A percentile compares a stretch with the other conserved stretches of the same genome.
Conservation (phyloP, 2,329 filamentous ascomycete genomes). For the Sclerotiophoma versabilis region DNA sequence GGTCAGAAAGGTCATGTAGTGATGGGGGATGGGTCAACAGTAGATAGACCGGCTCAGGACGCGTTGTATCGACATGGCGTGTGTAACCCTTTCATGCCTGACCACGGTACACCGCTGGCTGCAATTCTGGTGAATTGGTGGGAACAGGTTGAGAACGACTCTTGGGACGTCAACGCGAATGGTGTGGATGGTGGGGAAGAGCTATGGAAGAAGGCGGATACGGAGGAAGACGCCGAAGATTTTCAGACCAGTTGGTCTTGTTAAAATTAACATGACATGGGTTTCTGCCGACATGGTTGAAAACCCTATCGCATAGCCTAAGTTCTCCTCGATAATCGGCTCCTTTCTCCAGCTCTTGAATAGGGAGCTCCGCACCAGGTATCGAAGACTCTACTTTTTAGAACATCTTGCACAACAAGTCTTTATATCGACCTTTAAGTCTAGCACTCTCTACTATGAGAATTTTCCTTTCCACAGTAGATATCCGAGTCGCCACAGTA, state of each 20-base stretch:
- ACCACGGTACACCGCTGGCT: conserved; percentile 3
- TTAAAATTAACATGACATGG: neutral
- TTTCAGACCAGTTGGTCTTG: conserved; percentile 4
- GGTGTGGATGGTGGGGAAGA: conserved; percentile 1
- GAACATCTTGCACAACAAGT: conserved; percentile 1
- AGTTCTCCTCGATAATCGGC: neutral
- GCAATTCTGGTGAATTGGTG: conserved; percentile 2
- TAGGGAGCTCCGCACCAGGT: neutral
- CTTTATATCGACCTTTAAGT: conserved; percentile 3
- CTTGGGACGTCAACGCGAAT: neutral
- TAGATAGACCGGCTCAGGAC: conserved; percentile 1
- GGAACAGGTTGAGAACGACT: neutral
- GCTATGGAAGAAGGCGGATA: conserved; percentile 4
- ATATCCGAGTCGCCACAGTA: neutral
- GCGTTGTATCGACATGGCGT: conserved; percentile 1
- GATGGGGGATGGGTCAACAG: neutral
- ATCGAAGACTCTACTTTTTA: neutral
- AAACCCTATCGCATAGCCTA: neutral
- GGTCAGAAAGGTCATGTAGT: conserved; percentile 1
- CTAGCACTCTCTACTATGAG: neutral
- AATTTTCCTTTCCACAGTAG: neutral
- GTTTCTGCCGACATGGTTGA: conserved; percentile 3
- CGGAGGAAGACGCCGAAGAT: conserved; percentile 1
- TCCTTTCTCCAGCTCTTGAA: conserved; percentile 2
- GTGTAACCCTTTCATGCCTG: conserved; percentile 1